Conservation (phyloP, 371 early-diverging fungal species). For the Cladochytrium tenue region DNA sequence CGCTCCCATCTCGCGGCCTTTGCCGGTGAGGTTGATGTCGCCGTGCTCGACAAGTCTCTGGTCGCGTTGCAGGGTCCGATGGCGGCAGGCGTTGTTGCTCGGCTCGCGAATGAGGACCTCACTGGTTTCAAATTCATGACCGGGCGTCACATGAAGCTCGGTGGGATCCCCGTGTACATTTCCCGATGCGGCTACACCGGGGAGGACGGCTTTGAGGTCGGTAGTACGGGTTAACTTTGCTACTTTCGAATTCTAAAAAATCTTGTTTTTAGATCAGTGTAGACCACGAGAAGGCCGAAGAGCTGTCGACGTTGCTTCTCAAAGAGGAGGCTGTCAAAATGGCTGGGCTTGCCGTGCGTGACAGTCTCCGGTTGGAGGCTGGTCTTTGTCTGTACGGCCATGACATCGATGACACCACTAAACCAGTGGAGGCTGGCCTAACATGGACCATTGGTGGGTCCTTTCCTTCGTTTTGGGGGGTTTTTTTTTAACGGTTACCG, state of each 20-base stretch:
- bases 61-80: slow-evolving; percentile 86
- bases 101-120: slow-evolving; percentile 46
- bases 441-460: slow-evolving; percentile 89
- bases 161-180: slow-evolving; percentile 81
- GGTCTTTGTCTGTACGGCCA: slow-evolving; percentile 96
- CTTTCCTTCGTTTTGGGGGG: neutral
- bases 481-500: neutral
- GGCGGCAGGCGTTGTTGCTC: slow-evolving; percentile 17
- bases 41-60: slow-evolving; percentile 81
- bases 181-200: slow-evolving; percentile 98
- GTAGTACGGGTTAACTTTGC: neutral
- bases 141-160: slow-evolving; percentile 69
- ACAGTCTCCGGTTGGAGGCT: slow-evolving; percentile 93
- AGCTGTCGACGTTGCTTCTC: slow-evolving; percentile 71
- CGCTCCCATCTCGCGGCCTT: slow-evolving; percentile 73
- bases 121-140: slow-evolving; percentile 87
- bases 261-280: slow-evolving; percentile 71
- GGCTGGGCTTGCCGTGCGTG: slow-evolving; percentile 95
- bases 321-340: slow-evolving; percentile 78
- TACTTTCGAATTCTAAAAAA: neutral
- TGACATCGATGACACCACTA: slow-evolving; percentile 88
- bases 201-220: slow-evolving; percentile 97
- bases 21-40: slow-evolving; percentile 86
- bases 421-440: slow-evolving; percentile 91
- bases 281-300: slow-evolving; percentile 65